These are phyloP conservation scores for Arthroderma sp. DNA, from an alignment of 2,329 filamentous ascomycete genomes.

Conservation along the genomic window DNA sequence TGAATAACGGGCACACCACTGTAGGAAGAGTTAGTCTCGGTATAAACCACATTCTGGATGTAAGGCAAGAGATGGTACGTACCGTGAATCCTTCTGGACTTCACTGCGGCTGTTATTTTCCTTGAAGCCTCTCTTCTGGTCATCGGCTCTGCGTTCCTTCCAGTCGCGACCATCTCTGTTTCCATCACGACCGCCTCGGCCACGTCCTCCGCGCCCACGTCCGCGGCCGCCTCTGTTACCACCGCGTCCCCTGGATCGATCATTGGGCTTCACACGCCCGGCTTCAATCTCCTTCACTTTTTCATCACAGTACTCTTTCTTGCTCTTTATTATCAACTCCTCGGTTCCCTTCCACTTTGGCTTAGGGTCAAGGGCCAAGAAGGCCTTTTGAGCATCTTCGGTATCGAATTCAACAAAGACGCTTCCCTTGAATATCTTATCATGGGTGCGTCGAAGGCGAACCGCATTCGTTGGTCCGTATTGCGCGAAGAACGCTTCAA, in stretches of 20 bases:
- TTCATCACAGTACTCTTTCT: conserved; percentile 72
- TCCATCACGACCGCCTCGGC: conserved; percentile 18
- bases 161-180: conserved; percentile 23
- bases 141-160: conserved; percentile 31
- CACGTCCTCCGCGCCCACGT: conserved; percentile 11
- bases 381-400: conserved; percentile 65
- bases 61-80: conserved; percentile 10
- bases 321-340: conserved; percentile 70
- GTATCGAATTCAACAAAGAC: conserved; percentile 86
- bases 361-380: conserved; percentile 64
- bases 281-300: conserved; percentile 60
- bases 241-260: conserved; percentile 36
- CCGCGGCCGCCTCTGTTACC: conserved; percentile 20
- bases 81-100: conserved; percentile 31
- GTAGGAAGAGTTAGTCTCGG: conserved; percentile 4
- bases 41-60: neutral
- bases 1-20: conserved; percentile 35
- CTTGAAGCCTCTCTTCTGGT: conserved; percentile 30
- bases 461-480: conserved; percentile 70
- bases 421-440: conserved; percentile 80
- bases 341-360: conserved; percentile 67
- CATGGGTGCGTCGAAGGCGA: conserved; percentile 65
- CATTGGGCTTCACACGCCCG: conserved; percentile 52
- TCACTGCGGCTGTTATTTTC: conserved; percentile 19
- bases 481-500: conserved; percentile 79